A percentile compares a stretch with the other conserved stretches of the same genome.
Conservation (phyloP, 768 basidiomycete species). For the Agrocybe chaxingu region DNA sequence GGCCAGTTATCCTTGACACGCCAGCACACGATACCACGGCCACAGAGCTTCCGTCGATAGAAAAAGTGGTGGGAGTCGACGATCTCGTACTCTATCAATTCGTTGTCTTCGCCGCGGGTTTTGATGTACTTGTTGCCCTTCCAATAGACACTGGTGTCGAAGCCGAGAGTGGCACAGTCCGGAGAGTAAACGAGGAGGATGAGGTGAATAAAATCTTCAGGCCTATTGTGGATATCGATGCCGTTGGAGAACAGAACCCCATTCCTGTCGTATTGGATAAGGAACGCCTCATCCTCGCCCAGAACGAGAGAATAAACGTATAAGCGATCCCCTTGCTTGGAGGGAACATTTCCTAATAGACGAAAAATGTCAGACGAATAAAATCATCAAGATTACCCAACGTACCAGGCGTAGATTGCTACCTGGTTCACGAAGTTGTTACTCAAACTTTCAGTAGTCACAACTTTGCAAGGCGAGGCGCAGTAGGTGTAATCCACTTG, state of each 20-base stretch:
- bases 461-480: too few species aligned
- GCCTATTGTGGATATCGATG: conserved; percentile 15
- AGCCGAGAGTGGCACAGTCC: conserved; percentile 14
- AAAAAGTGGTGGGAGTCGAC: neutral
- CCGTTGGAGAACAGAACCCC: too few species aligned
- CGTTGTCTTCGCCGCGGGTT: neutral
- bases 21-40: conserved; percentile 22
- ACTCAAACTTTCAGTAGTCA: too few species aligned
- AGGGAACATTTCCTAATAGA: neutral
- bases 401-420: too few species aligned
- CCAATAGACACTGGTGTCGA: conserved; percentile 21
- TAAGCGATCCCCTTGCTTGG: too few species aligned
- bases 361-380: too few species aligned
- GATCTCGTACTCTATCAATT: neutral
- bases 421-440: too few species aligned
- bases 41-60: conserved; percentile 11
- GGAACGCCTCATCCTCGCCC: too few species aligned
- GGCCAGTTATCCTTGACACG: conserved; percentile 21
- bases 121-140: neutral
- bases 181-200: conserved; percentile 17
- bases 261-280: too few species aligned
- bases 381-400: too few species aligned
- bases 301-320: too few species aligned
- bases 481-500: too few species aligned
- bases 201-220: conserved; percentile 15